Evolutionary conservation across 768 basidiomycete species (phyloP).

Genomic region (Termitomyces sp.): DNA sequence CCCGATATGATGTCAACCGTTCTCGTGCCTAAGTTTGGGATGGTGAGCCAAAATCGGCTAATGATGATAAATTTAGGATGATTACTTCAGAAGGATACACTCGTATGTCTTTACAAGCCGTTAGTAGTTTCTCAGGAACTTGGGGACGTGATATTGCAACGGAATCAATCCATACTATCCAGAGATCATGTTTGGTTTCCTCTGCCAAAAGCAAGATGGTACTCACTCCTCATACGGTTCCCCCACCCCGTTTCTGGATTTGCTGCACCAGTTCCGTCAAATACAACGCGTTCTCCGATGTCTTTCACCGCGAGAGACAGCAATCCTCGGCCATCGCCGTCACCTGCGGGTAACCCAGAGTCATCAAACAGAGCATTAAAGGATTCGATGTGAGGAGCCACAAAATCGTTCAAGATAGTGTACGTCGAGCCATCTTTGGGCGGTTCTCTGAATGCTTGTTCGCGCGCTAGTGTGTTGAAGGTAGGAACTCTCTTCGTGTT

Average conservation of each 20-base stretch:
- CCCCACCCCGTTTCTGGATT: conserved; percentile 66
- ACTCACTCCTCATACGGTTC: conserved; percentile 81
- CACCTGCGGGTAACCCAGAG: conserved; percentile 68
- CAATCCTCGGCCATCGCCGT: conserved; percentile 76
- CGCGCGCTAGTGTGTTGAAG: conserved; percentile 80
- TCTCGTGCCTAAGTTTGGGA: conserved; percentile 70
- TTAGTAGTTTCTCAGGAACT: conserved; percentile 74
- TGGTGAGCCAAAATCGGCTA: conserved; percentile 7
- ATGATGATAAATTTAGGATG: neutral
- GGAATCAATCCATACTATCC: conserved; percentile 87
- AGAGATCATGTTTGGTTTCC: neutral
- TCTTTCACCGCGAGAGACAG: conserved; percentile 76
- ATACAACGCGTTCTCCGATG: conserved; percentile 88
- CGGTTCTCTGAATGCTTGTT: conserved; percentile 74
- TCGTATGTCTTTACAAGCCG: conserved; percentile 57
- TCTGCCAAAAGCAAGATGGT: neutral
- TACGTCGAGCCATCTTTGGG: conserved; percentile 62
- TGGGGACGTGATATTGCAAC: conserved; percentile 81
- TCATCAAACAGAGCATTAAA: conserved; percentile 98
- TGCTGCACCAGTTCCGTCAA: conserved; percentile 64
- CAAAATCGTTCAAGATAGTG: conserved; percentile 86
- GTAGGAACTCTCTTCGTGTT: conserved; percentile 41
- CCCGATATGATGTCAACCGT: conserved; percentile 87
- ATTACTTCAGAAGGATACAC: conserved; percentile 87
- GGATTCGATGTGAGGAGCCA: conserved; percentile 89